Evolutionary conservation across 2,329 filamentous ascomycete species (phyloP), one percentile per base, ranked within the genome.

Genomic region (Metarhizium guizhouense): DNA sequence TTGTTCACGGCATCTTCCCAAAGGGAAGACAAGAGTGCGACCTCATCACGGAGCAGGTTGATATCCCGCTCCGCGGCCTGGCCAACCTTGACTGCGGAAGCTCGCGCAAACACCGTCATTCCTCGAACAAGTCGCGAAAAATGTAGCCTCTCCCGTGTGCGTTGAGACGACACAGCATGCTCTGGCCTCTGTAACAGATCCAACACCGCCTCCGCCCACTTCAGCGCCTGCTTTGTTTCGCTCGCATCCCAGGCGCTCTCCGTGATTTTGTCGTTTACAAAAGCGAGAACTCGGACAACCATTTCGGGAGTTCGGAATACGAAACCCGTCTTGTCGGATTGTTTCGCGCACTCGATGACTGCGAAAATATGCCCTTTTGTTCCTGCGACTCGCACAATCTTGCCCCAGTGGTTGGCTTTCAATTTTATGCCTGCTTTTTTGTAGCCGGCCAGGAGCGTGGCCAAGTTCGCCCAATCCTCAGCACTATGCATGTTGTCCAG

Each of bases 401-500:
- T 72, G 53, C 63, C 64, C 59, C 68, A 71, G 61, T 76, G 66
- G 11, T 54, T 29, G 2, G 57, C 52, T 25, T 61, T 58, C 29
- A 81, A 64, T 56, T 65, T 68, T 58, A 74, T 72, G 34, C 69
- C 65, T 38, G 75, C 72, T 57, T 74, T 72, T 56, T 69, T 64
- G 62, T 76, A 72, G 51, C 80, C 81, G 55, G 79, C 74, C 45
- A 83, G 72, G 47, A 84, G 68, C 0, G 74, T 75, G 20, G 67
- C 70, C 32, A 84, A 67, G 71, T 83, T 82, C 30, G 65, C 66
- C 70, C 76, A 82, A 69, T 84, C 80, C 14, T 70, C 70, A 43
- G 63, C 64, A 6, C 73, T 76, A 49, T 72, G 58, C 75, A 83
- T 83, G n/a, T 66, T 62, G 1, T 58, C 18, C 54, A 83, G 57